Evolutionary conservation across 164 flowering plant genomes (phyloP).

Genomic region (Buxus sempervirens): DNA sequence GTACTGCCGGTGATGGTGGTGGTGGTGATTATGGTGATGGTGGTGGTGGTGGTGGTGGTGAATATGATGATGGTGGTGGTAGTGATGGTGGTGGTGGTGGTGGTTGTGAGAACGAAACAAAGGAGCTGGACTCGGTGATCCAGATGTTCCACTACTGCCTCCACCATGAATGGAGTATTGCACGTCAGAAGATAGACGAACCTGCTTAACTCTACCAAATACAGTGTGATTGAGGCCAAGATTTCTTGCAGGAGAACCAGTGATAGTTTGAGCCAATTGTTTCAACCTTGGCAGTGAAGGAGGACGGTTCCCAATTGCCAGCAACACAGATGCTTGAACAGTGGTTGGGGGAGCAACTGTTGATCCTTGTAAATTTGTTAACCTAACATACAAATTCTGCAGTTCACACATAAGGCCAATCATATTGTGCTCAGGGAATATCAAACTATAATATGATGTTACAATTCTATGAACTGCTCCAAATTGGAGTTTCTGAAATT

Average conservation of each 20-base stretch:
- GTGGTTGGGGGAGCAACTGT: constrained; percentile 69
- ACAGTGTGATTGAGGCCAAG: constrained; percentile 79
- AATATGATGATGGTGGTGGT: constrained; percentile 16
- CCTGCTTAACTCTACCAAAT: constrained; percentile 83
- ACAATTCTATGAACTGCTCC: too few species aligned
- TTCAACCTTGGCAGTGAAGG: constrained; percentile 53
- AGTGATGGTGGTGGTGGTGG: constrained; percentile 42
- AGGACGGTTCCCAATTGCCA: constrained; percentile 60
- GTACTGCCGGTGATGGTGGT: too few species aligned
- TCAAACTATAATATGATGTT: too few species aligned
- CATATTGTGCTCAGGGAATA: too few species aligned
- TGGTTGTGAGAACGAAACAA: constrained; percentile 26
- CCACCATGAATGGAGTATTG: constrained; percentile 49
- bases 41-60: too few species aligned
- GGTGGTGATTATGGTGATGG: too few species aligned
- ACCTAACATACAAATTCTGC: constrained; percentile 78
- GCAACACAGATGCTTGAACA: constrained; percentile 63
- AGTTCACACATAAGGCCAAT: too few species aligned
- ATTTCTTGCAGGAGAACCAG: constrained; percentile 59
- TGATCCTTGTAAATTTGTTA: constrained; percentile 72
- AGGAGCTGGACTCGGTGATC: constrained; percentile 53
- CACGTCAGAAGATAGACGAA: constrained; percentile 66
- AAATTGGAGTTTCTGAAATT: too few species aligned
- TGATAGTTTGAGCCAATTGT: constrained; percentile 79
- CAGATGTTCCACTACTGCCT: constrained; percentile 18